A percentile compares a stretch with the other conserved stretches of the same genome.
Conservation (phyloP, 768 basidiomycete genomes). For the Lanmaoa pseudosensibilis region DNA sequence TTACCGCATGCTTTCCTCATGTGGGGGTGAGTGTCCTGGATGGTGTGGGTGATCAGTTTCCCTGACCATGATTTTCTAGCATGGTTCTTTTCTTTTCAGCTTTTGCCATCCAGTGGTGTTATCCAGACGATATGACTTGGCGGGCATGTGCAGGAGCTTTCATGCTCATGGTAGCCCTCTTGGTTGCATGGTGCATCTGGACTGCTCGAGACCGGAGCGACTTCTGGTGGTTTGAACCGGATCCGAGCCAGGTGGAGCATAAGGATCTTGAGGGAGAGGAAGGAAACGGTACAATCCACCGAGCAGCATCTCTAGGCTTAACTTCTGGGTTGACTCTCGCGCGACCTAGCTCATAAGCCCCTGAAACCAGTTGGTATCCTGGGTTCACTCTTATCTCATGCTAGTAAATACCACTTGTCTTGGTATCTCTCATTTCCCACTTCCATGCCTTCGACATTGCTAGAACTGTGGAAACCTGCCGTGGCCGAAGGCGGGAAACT, state of each 20-base stretch:
- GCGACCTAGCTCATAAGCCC: not conserved
- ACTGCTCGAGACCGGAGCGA: slow-evolving; percentile 13
- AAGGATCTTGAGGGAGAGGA: not conserved
- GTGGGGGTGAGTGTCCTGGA: slow-evolving; percentile 51
- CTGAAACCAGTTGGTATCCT: not conserved
- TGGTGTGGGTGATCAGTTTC: not conserved
- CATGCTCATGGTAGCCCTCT: slow-evolving; percentile 28
- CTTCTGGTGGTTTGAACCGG: slow-evolving; percentile 30
- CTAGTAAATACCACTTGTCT: too few species aligned
- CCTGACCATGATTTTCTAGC: slow-evolving; percentile 11
- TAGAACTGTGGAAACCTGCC: too few species aligned
- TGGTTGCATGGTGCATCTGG: slow-evolving; percentile 48
- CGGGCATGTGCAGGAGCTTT: slow-evolving; percentile 32
- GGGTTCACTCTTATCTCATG: too few species aligned
- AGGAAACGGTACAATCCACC: not conserved
- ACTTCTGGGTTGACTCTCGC: not conserved
- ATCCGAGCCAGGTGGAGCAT: slow-evolving; percentile 2
- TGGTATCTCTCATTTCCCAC: too few species aligned
- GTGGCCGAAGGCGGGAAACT: too few species aligned
- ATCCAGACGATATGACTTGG: not conserved
- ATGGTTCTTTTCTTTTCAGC: slow-evolving; percentile 32
- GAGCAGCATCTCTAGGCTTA: not conserved
- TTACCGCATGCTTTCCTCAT: slow-evolving; percentile 57
- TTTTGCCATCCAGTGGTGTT: slow-evolving; percentile 27
- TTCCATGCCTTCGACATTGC: too few species aligned